phyloP scores from a whole-genome alignment of 352 stramenopile species.

The Pythium dissotocum region DNA sequence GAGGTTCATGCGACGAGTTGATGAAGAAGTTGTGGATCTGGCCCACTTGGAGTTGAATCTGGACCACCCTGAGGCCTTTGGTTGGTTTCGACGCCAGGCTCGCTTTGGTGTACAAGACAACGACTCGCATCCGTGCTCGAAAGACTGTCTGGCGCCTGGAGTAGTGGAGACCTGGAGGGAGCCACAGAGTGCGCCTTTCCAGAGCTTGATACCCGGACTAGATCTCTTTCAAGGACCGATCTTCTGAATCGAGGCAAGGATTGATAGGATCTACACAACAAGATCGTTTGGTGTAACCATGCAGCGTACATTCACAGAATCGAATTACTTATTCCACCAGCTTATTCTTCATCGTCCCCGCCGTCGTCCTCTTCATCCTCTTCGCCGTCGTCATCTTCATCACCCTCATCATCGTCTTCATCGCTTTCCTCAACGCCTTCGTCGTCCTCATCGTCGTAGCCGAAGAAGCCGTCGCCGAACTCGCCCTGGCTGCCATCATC shows the following conservation, averaged over 20 bases:
- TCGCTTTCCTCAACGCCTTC: neutral
- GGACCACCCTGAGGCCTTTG: neutral
- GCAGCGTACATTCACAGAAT: neutral
- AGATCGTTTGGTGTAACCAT: too few relatives aligned
- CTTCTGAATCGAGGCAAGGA: too few relatives aligned
- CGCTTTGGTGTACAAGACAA: neutral
- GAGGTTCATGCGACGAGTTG: neutral
- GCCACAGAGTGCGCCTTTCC: neutral
- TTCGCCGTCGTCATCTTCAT: neutral
- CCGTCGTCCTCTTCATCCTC: neutral
- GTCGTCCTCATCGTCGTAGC: conserved; percentile 2
- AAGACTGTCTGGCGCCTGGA: neutral
- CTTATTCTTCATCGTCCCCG: neutral
- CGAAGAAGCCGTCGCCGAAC: neutral
- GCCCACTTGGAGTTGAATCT: neutral
- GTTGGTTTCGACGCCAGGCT: neutral
- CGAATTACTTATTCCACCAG: conserved; percentile 1
- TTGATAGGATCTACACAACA: too few relatives aligned
- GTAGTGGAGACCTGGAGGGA: neutral
- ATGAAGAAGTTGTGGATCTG: neutral
- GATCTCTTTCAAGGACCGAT: too few relatives aligned
- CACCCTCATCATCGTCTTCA: neutral
- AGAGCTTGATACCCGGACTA: neutral
- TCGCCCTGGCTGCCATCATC: neutral
- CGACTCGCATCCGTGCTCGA: neutral